A percentile compares a stretch with the other conserved stretches of the same genome.
Evolutionary conservation across 2,329 filamentous ascomycete species (phyloP).

Genomic region (Tolypocladium ophioglossoides): DNA sequence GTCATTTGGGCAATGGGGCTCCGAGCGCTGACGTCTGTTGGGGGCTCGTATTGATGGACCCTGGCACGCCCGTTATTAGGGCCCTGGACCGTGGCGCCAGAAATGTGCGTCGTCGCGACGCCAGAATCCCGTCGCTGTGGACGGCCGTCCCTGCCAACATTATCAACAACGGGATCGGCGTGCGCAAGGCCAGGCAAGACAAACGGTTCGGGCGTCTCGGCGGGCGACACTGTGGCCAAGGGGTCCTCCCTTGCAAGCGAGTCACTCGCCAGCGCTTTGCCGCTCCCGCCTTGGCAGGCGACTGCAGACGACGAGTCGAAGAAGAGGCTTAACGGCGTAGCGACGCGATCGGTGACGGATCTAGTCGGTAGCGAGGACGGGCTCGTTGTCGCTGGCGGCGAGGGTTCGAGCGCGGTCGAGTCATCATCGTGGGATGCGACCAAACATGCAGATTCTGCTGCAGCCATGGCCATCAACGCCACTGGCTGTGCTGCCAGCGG

Average conservation of each 20-base stretch:
- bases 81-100: constrained; percentile 2
- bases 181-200: neutral
- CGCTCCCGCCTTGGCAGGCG: neutral
- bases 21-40: neutral
- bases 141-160: neutral
- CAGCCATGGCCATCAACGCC: neutral
- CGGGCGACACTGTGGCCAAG: constrained; percentile 6
- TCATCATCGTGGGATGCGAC: neutral
- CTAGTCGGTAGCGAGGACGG: constrained; percentile 3
- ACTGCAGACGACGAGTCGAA: neutral
- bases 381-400: constrained; percentile 3
- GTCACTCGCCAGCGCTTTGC: neutral
- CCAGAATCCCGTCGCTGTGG: neutral
- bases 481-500: neutral
- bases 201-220: constrained; percentile 5
- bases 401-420: neutral
- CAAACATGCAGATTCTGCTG: neutral
- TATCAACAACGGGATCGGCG: neutral
- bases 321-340: constrained; percentile 10
- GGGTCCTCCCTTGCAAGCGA: neutral
- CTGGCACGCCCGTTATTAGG: constrained; percentile 6
- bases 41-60: constrained; percentile 5
- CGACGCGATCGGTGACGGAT: constrained; percentile 9
- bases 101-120: neutral
- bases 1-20: constrained; percentile 4